phyloP scores from a whole-genome alignment of 2,329 filamentous ascomycete species.

The Exophiala oligosperma region DNA sequence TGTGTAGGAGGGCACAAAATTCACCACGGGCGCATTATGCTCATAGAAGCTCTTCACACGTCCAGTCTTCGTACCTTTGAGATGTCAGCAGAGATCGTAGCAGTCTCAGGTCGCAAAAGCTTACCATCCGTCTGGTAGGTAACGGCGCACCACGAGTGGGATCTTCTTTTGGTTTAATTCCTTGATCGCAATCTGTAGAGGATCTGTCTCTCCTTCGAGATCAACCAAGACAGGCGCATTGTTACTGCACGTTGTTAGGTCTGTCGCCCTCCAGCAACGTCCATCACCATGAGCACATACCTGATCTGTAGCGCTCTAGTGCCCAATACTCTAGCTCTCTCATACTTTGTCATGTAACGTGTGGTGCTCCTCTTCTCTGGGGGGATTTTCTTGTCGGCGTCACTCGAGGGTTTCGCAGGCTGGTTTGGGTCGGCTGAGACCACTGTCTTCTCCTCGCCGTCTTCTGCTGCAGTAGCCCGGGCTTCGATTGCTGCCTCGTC shows the following conservation, averaged over 20 bases:
- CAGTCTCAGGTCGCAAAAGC: slow-evolving; percentile 38
- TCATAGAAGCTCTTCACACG: slow-evolving; percentile 86
- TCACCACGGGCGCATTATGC: neutral
- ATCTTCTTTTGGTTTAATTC: slow-evolving; percentile 99
- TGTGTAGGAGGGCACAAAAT: slow-evolving; percentile 5
- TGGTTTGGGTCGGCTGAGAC: slow-evolving; percentile 49
- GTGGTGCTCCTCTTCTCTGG: slow-evolving; percentile 88
- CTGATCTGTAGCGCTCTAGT: slow-evolving; percentile 95
- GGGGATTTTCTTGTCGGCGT: slow-evolving; percentile 80
- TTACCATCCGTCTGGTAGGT: slow-evolving; percentile 94
- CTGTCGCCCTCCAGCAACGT: neutral
- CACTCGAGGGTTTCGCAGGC: slow-evolving; percentile 56
- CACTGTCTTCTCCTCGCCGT: slow-evolving; percentile 42
- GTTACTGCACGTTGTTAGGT: slow-evolving; percentile 63
- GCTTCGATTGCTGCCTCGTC: slow-evolving; percentile 52
- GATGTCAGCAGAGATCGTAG: slow-evolving; percentile 23
- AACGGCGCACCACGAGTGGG: slow-evolving; percentile 88
- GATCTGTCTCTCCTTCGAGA: slow-evolving; percentile 95
- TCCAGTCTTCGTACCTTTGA: slow-evolving; percentile 94
- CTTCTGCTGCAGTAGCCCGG: slow-evolving; percentile 57
- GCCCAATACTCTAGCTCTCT: slow-evolving; percentile 87
- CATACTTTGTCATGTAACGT: slow-evolving; percentile 99
- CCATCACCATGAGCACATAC: slow-evolving; percentile 44
- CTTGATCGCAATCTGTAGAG: slow-evolving; percentile 95
- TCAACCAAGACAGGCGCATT: slow-evolving; percentile 97